These are phyloP conservation scores for Leishmania aethiopica DNA, from an alignment of 208 protist genomes.

Conservation along the genomic window DNA sequence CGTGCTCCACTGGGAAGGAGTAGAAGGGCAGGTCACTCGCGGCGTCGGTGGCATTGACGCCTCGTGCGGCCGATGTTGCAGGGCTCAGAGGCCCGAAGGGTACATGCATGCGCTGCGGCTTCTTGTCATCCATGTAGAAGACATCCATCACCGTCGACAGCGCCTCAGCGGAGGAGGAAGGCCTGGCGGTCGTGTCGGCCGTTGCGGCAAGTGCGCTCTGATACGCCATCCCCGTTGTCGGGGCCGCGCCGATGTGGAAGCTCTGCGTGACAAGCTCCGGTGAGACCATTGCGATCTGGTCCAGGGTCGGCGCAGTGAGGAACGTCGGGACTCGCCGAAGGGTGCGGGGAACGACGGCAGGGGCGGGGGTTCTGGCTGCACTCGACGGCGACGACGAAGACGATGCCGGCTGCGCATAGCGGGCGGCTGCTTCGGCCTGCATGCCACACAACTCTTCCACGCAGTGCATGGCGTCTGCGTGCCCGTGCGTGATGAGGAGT, in stretches of 20 bases:
- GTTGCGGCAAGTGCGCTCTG: slow-evolving; percentile 11
- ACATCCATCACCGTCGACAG: slow-evolving; percentile 38
- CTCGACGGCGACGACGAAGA: not conserved
- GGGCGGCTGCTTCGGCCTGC: slow-evolving; percentile 44
- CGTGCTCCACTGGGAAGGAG: slow-evolving; percentile 81
- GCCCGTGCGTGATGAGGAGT: slow-evolving; percentile 88
- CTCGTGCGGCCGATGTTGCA: not conserved
- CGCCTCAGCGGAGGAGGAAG: slow-evolving; percentile 10
- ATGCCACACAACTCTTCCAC: slow-evolving; percentile 89
- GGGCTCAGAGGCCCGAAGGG: slow-evolving; percentile 19
- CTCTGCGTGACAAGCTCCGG: slow-evolving; percentile 40
- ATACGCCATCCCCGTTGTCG: slow-evolving; percentile 19
- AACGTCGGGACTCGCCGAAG: slow-evolving; percentile 64
- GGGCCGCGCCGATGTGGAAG: slow-evolving; percentile 23
- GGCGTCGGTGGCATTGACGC: not conserved
- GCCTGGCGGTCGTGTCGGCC: slow-evolving; percentile 8
- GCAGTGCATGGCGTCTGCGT: slow-evolving; percentile 83
- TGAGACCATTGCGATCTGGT: slow-evolving; percentile 56
- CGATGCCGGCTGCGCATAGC: slow-evolving; percentile 1
- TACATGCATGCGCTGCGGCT: slow-evolving; percentile 54
- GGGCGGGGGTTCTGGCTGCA: not conserved
- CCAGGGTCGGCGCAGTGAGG: slow-evolving; percentile 50
- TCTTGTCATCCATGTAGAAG: slow-evolving; percentile 40
- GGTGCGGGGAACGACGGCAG: slow-evolving; percentile 7
- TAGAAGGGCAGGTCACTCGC: slow-evolving; percentile 51